These are phyloP conservation scores for Parathielavia hyrcaniae DNA, from an alignment of 495 filamentous ascomycete species.

Conservation along the genomic window DNA sequence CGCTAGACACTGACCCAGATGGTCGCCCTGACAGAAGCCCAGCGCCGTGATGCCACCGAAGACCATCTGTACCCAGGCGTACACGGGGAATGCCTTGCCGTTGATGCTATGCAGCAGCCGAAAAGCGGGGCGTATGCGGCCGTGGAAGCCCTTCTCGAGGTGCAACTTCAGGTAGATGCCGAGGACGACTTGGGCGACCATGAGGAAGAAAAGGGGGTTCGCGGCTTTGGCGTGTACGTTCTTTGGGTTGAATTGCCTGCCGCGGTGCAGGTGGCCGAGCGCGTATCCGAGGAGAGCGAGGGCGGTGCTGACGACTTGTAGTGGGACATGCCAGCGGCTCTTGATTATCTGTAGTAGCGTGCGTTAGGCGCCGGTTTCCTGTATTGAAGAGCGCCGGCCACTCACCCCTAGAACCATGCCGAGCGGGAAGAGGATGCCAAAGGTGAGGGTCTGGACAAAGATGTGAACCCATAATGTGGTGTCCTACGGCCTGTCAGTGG, in stretches of 20 bases:
- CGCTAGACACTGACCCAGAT: conserved; percentile 86
- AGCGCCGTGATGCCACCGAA: conserved; percentile 91
- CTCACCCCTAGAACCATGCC: conserved; percentile 93
- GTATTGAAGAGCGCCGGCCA: background rate
- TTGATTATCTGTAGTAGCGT: conserved; percentile 68
- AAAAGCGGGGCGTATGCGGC: conserved; percentile 62
- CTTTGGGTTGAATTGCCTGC: conserved; percentile 68
- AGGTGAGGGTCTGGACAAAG: conserved; percentile 75
- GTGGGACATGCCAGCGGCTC: conserved; percentile 89
- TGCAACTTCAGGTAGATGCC: conserved; percentile 89
- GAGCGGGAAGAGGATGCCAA: conserved; percentile 85
- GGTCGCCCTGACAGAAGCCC: conserved; percentile 91
- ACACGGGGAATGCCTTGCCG: conserved; percentile 80
- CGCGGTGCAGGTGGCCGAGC: conserved; percentile 83
- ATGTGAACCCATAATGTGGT: conserved; percentile 90
- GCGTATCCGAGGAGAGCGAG: conserved; percentile 81
- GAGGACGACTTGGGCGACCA: conserved; percentile 68
- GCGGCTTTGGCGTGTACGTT: conserved; percentile 84
- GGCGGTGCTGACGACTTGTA: conserved; percentile 67
- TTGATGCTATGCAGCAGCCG: conserved; percentile 71
- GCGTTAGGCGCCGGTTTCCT: conserved; percentile 9
- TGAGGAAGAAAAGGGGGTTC: conserved; percentile 67
- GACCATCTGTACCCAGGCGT: conserved; percentile 91
- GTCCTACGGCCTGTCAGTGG: conserved; percentile 48
- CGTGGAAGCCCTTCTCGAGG: conserved; percentile 74